Evolutionary conservation across 306 rosid genomes (phyloP).

Genomic region (Vigna nakashimae): DNA sequence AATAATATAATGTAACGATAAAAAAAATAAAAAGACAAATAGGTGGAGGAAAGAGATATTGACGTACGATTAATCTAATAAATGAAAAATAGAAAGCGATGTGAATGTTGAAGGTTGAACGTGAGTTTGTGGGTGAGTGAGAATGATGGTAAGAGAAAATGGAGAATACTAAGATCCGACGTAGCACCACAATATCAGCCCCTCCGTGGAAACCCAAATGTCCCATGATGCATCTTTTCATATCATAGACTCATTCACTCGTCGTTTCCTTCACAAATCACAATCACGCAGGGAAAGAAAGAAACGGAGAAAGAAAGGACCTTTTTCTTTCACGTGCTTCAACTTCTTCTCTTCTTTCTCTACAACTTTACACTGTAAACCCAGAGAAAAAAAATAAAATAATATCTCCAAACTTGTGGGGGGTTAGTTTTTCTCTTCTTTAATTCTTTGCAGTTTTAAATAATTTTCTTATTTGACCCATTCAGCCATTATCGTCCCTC

Average conservation of each 20-base stretch:
- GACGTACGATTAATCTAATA: too few relatives aligned
- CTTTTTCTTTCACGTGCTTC: slow-evolving; percentile 35
- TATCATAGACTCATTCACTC: neutral
- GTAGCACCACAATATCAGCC: slow-evolving; percentile 31
- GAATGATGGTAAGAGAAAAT: neutral
- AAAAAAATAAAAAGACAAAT: too few relatives aligned
- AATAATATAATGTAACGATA: too few relatives aligned
- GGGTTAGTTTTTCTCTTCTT: slow-evolving; percentile 38
- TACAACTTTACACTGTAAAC: slow-evolving; percentile 13
- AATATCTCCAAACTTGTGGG: slow-evolving; percentile 9
- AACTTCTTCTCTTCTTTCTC: slow-evolving; percentile 13
- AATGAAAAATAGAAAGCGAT: neutral
- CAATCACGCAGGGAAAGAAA: slow-evolving; percentile 14
- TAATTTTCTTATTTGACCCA: neutral
- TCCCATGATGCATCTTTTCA: neutral
- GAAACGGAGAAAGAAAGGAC: neutral
- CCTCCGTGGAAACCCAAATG: slow-evolving; percentile 30
- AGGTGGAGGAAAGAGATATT: too few relatives aligned
- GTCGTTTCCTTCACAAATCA: slow-evolving; percentile 20
- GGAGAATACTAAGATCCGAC: neutral
- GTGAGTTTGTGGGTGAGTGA: neutral
- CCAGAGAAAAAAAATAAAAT: neutral
- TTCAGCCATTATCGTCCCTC: neutral
- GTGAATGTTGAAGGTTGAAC: neutral
- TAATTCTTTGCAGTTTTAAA: neutral